Evolutionary conservation across 2,329 filamentous ascomycete genomes (phyloP), one percentile per base, ranked within the genome.

Genomic region (Phaeosphaeria sp.): DNA sequence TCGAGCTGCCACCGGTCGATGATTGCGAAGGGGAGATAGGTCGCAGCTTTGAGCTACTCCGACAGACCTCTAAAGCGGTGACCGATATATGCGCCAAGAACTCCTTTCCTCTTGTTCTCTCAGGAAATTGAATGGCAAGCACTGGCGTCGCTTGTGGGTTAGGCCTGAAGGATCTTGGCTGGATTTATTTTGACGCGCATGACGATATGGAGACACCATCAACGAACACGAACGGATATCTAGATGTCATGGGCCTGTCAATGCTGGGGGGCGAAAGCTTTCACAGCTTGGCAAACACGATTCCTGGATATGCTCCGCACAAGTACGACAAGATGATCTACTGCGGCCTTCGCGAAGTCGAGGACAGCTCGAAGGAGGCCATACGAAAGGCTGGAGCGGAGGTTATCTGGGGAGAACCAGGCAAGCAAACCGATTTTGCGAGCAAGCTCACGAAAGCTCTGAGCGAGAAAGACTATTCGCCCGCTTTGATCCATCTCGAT

Each of bases 171-270:
- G 30, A 11, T 15, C 63, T 78, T 1, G 64, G 64, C 0, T 79
- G 75, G 41, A 64, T 81, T 10, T 81, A 78, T 68, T 80, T 82
- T 49, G 79, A 81, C 47, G 79, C 78, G 2, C 79, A 81, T 46
- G 78, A 80, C 52, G 79, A 81, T 54, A 72, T 78, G 48, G 73
- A 78, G 43, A 75, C 71, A 0, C 76, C 77, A 0, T 70, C 72
- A 21, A 74, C 73, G 25, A 69, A 76, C 5, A 60, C 67, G 11
- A 77, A 74, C 50, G 77, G 76, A 1, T 79, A 79, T 39, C 66
- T 79, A 6, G 77, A 79, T 54, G 72, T 71, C 0, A 77, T 78
- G 73, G 75, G 67, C 0, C 56, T 77, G 3, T 74, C 75, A 2
- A 79, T 79, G 76, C 55, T 78, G 44, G 69, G 71, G 3, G 76